Percentiles rank a stretch among this genome's conserved stretches.
Conservation (phyloP, 257 asterid genomes). For the Avicennia marina region DNA sequence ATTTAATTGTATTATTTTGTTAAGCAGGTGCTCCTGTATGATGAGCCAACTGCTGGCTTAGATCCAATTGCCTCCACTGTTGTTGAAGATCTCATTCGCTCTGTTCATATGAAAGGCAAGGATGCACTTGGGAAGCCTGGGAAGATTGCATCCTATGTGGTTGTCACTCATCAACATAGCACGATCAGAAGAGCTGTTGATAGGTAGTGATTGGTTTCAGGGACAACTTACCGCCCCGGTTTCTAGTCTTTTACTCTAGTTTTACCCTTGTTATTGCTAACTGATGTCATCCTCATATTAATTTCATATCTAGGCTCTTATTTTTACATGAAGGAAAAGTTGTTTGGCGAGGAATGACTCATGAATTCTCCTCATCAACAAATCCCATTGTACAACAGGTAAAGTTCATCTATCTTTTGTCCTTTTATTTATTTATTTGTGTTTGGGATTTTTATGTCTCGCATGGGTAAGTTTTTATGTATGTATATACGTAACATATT, state of each 20-base stretch:
- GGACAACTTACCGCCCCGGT: conserved; percentile 1
- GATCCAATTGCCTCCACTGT: conserved; percentile 99
- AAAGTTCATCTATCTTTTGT: no score
- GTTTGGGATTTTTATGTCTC: no score
- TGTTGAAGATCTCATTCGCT: conserved; percentile 97
- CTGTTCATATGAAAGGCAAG: conserved; percentile 80
- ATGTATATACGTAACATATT: no score
- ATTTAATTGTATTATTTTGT: conserved; percentile 8
- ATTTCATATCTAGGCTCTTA: conserved; percentile 47
- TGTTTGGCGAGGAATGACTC: conserved; percentile 98
- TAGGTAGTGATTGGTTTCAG: conserved; percentile 47
- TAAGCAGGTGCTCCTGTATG: conserved; percentile 87
- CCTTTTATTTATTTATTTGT: no score
- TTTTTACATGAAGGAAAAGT: conserved; percentile 88
- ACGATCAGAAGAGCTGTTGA: conserved; percentile 96
- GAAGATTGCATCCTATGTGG: conserved; percentile 84
- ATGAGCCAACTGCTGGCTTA: conserved; percentile 99
- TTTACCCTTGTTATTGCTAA: not conserved
- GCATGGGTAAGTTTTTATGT: no score
- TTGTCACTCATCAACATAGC: conserved; percentile 98
- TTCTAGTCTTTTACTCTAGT: conserved; percentile 6
- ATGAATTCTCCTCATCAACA: conserved; percentile 77
- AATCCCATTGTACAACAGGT: conserved; percentile 93
- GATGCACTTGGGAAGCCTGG: conserved; percentile 93
- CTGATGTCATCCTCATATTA: conserved; percentile 14